Evolutionary conservation across 1,139 yeast genomes (phyloP), one percentile per base, ranked within the genome.

Genomic region (Geotrichum citri-aurantii): DNA sequence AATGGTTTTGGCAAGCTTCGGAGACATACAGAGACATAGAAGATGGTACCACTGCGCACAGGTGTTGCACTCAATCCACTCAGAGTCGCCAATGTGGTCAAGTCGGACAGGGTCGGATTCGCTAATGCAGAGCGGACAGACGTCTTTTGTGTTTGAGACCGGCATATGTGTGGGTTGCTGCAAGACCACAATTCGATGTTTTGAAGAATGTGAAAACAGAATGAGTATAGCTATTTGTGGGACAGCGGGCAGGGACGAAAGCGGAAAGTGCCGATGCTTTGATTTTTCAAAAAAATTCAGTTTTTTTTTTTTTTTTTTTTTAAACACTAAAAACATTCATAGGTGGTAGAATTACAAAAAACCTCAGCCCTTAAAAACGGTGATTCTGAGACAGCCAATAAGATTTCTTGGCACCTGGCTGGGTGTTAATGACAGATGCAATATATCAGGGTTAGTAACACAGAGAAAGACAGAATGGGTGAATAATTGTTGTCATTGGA

Each of bases 1-100:
- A n/a, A 85, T 73, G 21, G 70, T 69, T 12, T 72, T 69, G 1
- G 81, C 72, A 12, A 78, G 78, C 1, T 70, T 65, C 1, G 68
- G 63, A 0, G 78, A 64, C 27, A 84, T 64, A 0, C 71, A 65
- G 2, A 83, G 67, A 69, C 95, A 87, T 6, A 65, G 67, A 14
- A 74, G 68, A 67, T 87, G 95, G 68, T 69, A 84, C 93, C 93
- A 86, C 58, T 73, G 75, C 14, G 73, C 65, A 68, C 95, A 87
- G 2, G 69, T 66, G 44, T 81, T 85, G 67, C 95, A 87, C 59
- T 78, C 82, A 12, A 86, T 73, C 93, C 92, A 86, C 40, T 64
- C 50, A n/a, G 60, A 52, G 44, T 12, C 48, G 56, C 50, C 21
- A 42, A 51, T 17, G 56, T 11, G 48, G 21, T 52, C 17, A 2